Evolutionary conservation across 2,329 filamentous ascomycete genomes (phyloP), one percentile per base, ranked within the genome.

Genomic region (Fusarium succisae): DNA sequence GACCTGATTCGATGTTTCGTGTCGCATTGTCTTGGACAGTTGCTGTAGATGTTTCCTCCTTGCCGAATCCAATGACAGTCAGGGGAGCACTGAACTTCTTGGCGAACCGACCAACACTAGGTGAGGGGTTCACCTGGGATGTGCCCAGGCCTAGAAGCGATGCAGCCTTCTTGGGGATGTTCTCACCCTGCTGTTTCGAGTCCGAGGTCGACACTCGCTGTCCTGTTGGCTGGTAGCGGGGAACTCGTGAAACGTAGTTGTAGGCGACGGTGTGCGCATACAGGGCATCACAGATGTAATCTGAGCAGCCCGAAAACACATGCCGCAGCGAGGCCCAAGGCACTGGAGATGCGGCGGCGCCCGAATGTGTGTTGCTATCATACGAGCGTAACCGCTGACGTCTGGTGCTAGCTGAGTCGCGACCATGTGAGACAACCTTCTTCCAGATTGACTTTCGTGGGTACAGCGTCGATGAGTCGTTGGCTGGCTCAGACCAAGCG

Each of bases 231-330:
- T 80, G 70, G 56, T 63, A 68, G 65, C 76, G 71, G 38, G 77
- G 76, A 32, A 81, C 76, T 43, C 82, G 77, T n/a, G 80, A 81
- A 55, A 91, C 82, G 80, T 91, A 91, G 79, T 90, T 91, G 79
- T 88, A 90, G 0, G 87, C 88, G 8, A 91, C 80, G 14, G 91
- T 82, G 74, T 91, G 88, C 0, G 89, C 89, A 75, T 90, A 91
- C 11, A 91, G 79, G 0, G 88, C 87, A 58, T 91, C 88, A 75
- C 88, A 90, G 11, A 90, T 84, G 73, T 87, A 86, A 69, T 89
- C 87, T 5, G 86, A 86, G 28, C 85, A 88, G 6, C 80, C 75
- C 2, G 86, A 84, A 76, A 91, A 90, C 57, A 91, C 84, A 61
- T 85, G 85, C 69, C 85, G 84, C 64, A 91, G 82, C 1, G 85